These are phyloP conservation scores for Trichoderma polysporum DNA, from an alignment of 2,329 filamentous ascomycete species.

Conservation along the genomic window DNA sequence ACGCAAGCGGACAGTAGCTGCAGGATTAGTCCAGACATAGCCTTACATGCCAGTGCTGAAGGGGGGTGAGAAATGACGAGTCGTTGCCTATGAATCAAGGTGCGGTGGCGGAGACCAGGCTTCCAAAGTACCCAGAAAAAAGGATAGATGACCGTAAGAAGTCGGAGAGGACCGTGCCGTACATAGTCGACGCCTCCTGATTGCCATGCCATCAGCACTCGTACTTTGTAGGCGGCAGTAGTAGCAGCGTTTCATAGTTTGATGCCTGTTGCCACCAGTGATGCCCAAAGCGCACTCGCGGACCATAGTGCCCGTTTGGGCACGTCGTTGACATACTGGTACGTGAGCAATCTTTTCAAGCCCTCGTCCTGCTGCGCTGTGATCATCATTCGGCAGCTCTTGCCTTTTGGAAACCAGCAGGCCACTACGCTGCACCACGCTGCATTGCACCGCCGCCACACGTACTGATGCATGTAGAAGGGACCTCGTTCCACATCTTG, in stretches of 20 bases:
- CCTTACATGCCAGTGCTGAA: neutral
- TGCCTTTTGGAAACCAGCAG: neutral
- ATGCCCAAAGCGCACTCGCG: neutral
- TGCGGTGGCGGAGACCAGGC: neutral
- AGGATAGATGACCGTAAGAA: neutral
- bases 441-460: neutral
- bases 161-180: neutral
- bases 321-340: neutral
- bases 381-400: neutral
- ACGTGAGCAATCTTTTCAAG: neutral
- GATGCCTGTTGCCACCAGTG: neutral
- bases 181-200: neutral
- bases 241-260: neutral
- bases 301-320: neutral
- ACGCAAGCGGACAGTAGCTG: slow-evolving; percentile 9
- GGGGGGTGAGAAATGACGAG: slow-evolving; percentile 9
- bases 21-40: slow-evolving; percentile 2
- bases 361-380: neutral
- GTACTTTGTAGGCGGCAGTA: neutral
- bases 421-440: neutral
- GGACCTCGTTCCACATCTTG: neutral
- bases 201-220: neutral
- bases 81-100: neutral
- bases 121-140: neutral
- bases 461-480: neutral